These are phyloP conservation scores for Beauveria scarabaeidicola DNA, from an alignment of 2,329 filamentous ascomycete genomes.

Conservation along the genomic window DNA sequence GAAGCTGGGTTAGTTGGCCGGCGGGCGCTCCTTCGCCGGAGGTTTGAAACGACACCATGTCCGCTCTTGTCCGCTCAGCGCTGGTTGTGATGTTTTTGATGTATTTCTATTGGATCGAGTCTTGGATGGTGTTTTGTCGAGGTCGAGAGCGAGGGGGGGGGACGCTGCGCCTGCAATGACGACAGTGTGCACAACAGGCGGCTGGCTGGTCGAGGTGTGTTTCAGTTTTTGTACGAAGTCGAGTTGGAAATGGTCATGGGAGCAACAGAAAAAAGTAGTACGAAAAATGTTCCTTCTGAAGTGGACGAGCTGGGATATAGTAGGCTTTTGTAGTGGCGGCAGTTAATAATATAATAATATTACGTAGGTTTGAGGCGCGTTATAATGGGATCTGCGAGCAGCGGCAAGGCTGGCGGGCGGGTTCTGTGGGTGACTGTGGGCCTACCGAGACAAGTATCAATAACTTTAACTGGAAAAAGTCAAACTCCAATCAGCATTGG, in stretches of 20 bases:
- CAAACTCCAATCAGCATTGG: too few relatives aligned
- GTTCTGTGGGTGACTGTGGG: background rate
- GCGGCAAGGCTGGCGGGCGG: background rate
- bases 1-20: background rate
- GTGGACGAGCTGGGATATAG: background rate
- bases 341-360: background rate
- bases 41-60: constrained; percentile 11
- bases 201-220: background rate
- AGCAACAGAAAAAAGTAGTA: background rate
- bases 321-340: background rate
- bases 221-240: background rate
- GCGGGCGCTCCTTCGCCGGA: background rate
- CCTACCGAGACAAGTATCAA: too few relatives aligned
- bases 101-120: background rate
- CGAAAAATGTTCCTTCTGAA: background rate
- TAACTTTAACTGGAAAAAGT: too few relatives aligned
- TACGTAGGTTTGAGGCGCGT: background rate
- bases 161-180: background rate
- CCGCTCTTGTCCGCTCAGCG: background rate
- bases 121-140: background rate
- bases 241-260: background rate
- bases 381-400: background rate
- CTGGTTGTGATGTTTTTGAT: background rate
- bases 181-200: background rate
- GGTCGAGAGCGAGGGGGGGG: background rate